phyloP scores from a whole-genome alignment of 371 early-diverging fungal genomes.

The Lichtheimia ornata region DNA sequence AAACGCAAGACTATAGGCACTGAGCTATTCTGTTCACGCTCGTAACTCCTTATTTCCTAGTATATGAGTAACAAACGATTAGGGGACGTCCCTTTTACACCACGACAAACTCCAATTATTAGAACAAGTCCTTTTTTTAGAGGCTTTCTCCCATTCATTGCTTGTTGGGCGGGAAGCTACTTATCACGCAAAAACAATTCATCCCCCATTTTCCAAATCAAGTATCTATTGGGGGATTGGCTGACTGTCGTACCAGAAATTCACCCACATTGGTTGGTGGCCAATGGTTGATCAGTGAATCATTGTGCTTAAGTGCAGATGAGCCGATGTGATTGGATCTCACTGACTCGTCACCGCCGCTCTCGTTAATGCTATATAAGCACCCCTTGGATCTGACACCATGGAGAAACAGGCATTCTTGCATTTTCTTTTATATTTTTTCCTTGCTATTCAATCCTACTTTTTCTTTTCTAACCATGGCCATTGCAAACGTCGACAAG shows the following conservation, averaged over 20 bases:
- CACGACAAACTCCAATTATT: no score
- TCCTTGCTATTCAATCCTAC: not conserved
- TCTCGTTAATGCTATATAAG: conserved; percentile 4
- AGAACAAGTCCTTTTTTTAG: no score
- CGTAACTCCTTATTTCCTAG: conserved; percentile 9
- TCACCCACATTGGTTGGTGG: not conserved
- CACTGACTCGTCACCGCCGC: conserved; percentile 6
- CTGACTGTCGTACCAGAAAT: no score
- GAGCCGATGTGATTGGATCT: conserved; percentile 3
- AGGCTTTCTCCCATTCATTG: no score
- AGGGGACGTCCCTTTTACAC: no score
- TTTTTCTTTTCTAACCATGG: conserved; percentile 9
- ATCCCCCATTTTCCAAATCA: no score
- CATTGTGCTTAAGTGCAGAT: conserved; percentile 12
- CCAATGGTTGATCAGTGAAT: conserved; percentile 13
- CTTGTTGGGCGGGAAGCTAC: no score
- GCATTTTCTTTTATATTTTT: not conserved
- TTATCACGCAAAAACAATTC: no score
- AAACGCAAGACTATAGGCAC: conserved; percentile 1
- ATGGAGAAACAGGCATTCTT: no score
- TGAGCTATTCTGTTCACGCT: conserved; percentile 18
- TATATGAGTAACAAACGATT: not conserved
- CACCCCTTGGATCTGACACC: conserved; percentile 5
- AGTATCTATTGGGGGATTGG: no score
- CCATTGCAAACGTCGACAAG: conserved; percentile 26